phyloP scores from a whole-genome alignment of 2,329 filamentous ascomycete species.

The Diaporthe ilicicola region DNA sequence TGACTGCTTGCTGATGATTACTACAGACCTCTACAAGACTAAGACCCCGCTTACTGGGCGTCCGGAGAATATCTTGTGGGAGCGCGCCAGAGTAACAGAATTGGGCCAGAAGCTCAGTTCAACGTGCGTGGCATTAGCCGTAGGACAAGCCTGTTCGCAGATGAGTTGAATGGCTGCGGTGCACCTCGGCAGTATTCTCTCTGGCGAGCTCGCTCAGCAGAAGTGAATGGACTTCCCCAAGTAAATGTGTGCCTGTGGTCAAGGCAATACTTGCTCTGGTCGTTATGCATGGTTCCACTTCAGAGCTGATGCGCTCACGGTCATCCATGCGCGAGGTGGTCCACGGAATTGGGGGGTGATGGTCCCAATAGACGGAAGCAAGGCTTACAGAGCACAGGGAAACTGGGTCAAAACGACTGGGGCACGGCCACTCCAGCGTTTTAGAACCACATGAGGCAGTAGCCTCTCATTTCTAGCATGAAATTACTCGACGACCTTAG shows the following conservation, averaged over 20 bases:
- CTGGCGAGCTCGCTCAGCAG: not conserved
- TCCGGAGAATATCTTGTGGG: not conserved
- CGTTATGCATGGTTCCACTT: not conserved
- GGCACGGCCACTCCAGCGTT: not conserved
- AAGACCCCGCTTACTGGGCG: not conserved
- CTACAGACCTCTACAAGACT: constrained; percentile 31
- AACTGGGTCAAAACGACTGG: not conserved
- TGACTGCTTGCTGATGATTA: not conserved
- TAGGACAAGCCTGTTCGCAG: not conserved
- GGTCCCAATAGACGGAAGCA: not conserved
- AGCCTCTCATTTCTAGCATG: not conserved
- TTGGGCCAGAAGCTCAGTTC: not conserved
- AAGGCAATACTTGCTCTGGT: not conserved
- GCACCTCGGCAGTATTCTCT: not conserved
- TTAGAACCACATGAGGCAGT: not conserved
- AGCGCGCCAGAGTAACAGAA: not conserved
- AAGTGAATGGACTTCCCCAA: not conserved
- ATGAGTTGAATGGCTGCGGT: not conserved
- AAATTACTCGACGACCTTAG: not conserved
- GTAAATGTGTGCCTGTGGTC: not conserved
- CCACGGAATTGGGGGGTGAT: not conserved
- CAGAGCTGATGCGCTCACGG: not conserved
- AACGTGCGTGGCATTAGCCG: not conserved
- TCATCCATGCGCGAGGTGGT: not conserved
- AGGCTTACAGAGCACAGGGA: constrained; percentile 16